Percentiles rank a stretch among this genome's conserved stretches.
These are phyloP conservation scores for Neoboletus magnificus DNA, from an alignment of 768 basidiomycete genomes.

Conservation along the genomic window DNA sequence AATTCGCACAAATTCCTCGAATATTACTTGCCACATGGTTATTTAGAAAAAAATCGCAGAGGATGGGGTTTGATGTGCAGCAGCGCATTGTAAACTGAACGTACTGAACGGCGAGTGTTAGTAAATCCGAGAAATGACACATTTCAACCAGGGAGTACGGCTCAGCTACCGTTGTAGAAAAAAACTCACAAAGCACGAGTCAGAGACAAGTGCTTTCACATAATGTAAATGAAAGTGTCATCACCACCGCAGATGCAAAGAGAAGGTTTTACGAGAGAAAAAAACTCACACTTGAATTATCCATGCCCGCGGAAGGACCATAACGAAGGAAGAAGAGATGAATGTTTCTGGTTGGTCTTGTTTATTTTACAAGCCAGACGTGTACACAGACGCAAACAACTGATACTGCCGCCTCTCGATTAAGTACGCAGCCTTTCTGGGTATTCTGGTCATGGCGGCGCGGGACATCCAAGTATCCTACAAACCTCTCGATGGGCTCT, in stretches of 20 bases:
- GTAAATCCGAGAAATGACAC: background rate
- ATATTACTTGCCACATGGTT: background rate
- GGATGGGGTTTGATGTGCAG: background rate
- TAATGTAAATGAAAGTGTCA: slow-evolving; percentile 74
- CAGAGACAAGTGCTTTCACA: slow-evolving; percentile 50
- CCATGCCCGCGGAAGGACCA: background rate
- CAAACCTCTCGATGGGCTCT: background rate
- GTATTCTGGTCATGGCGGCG: background rate
- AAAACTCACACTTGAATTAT: slow-evolving; percentile 17
- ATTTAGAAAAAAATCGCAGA: background rate
- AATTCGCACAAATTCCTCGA: background rate
- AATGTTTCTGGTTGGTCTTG: slow-evolving; percentile 10
- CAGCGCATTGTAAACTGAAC: background rate
- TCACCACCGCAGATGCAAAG: slow-evolving; percentile 37
- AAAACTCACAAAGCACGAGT: slow-evolving; percentile 48
- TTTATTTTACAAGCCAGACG: slow-evolving; percentile 14
- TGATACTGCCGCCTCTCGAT: background rate
- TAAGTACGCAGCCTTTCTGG: too few species aligned
- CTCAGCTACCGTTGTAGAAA: slow-evolving; percentile 89
- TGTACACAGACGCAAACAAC: slow-evolving; percentile 19
- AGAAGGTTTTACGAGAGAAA: background rate
- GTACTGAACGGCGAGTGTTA: slow-evolving; percentile 5
- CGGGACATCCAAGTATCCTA: background rate
- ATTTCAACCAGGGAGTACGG: slow-evolving; percentile 21
- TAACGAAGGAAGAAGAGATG: background rate